These are phyloP conservation scores for Sequoiadendron giganteum DNA, from an alignment of 75 land plant species.

Conservation along the genomic window DNA sequence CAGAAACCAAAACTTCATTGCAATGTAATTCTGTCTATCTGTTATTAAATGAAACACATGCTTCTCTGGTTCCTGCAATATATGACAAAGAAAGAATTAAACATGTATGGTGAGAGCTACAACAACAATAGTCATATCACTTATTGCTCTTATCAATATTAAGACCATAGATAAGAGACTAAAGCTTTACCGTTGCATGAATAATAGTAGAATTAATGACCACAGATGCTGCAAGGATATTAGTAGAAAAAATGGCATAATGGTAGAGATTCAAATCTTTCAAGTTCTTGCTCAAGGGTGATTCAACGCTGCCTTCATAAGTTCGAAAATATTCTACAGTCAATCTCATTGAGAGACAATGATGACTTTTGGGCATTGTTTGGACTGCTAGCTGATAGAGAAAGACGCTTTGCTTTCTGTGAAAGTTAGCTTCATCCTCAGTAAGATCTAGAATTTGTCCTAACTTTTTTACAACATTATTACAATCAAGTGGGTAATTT, in stretches of 20 bases:
- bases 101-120: not conserved
- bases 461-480: conserved; percentile 75
- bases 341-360: conserved; percentile 84
- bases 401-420: conserved; percentile 89
- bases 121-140: not conserved
- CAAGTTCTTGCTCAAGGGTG: conserved; percentile 17
- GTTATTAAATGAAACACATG: conserved; percentile 76
- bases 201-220: conserved; percentile 69
- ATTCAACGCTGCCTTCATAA: not conserved
- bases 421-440: conserved; percentile 79
- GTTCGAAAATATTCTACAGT: conserved; percentile 77
- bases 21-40: conserved; percentile 58
- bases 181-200: conserved; percentile 44
- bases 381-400: conserved; percentile 82
- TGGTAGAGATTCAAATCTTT: conserved; percentile 42
- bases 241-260: conserved; percentile 57
- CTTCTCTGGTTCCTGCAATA: conserved; percentile 55
- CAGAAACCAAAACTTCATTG: conserved; percentile 70
- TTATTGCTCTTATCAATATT: not conserved
- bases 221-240: conserved; percentile 71
- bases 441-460: conserved; percentile 78
- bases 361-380: conserved; percentile 84
- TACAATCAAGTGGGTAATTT: conserved; percentile 52
- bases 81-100: not conserved
- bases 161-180: not conserved